Conservation (phyloP, 202 grass and related monocot genomes). For the Setaria viridis region DNA sequence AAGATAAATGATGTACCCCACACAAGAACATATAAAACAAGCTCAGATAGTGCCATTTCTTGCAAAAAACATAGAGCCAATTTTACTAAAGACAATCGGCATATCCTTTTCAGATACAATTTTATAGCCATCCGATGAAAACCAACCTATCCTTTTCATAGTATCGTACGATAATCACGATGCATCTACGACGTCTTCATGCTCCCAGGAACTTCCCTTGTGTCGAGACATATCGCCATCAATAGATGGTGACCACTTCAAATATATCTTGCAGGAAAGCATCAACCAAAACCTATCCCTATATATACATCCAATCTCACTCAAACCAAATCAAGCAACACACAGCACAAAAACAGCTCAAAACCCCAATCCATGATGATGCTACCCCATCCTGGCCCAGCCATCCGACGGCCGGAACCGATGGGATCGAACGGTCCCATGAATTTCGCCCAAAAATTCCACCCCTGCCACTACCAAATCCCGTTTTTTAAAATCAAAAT, state of each 20-base stretch:
- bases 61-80: neutral
- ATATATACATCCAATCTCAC: neutral
- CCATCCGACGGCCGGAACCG: slow-evolving; percentile 31
- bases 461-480: slow-evolving; percentile 37
- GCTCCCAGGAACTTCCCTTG: neutral
- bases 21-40: neutral
- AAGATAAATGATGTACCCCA: neutral
- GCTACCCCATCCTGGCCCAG: neutral
- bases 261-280: neutral
- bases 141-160: neutral
- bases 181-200: neutral
- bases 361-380: neutral
- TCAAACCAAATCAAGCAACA: slow-evolving; percentile 18
- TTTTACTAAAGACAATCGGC: neutral
- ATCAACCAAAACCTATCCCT: neutral
- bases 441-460: slow-evolving; percentile 25
- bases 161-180: neutral
- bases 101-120: neutral
- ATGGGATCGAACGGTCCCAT: neutral
- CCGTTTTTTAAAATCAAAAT: slow-evolving; percentile 49
- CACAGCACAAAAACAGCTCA: neutral
- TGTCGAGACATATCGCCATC: neutral
- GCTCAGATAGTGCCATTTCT: neutral
- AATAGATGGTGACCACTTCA: neutral
- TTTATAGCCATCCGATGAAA: neutral